Evolutionary conservation across 23 red algal genomes (phyloP).

Genomic region (Agarophyton chilense): DNA sequence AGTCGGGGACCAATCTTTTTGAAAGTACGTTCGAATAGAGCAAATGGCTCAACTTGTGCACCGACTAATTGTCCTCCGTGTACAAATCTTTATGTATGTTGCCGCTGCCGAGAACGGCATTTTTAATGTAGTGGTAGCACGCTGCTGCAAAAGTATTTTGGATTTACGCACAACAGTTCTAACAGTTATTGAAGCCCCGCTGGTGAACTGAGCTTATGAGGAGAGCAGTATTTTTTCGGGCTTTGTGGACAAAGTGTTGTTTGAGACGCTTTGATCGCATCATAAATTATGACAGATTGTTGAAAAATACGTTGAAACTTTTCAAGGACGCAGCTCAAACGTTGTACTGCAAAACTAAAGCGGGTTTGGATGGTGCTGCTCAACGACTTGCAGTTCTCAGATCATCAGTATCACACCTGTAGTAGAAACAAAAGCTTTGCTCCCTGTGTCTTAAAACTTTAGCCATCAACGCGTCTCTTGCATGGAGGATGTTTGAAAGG

Average conservation of each 20-base stretch:
- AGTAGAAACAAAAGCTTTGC: constrained; percentile 27
- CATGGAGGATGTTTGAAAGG: constrained; percentile 17
- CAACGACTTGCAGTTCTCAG: not conserved
- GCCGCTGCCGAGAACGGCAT: constrained; percentile 3
- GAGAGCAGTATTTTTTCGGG: not conserved
- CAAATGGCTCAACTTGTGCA: constrained; percentile 12
- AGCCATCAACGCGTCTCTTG: constrained; percentile 15
- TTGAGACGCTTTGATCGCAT: not conserved
- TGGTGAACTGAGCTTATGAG: constrained; percentile 28
- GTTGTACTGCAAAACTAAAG: constrained; percentile 45
- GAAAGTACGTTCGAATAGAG: not conserved
- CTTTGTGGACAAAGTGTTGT: not conserved
- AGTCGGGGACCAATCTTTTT: not conserved
- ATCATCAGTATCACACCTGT: not conserved
- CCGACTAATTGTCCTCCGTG: not conserved
- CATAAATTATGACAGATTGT: constrained; percentile 22
- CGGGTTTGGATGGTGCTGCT: constrained; percentile 19
- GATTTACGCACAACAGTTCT: not conserved
- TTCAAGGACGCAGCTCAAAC: constrained; percentile 34
- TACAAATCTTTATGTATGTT: not conserved
- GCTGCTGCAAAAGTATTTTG: not conserved
- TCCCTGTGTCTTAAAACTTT: not conserved
- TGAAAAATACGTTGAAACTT: constrained; percentile 40
- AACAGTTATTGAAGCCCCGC: not conserved
- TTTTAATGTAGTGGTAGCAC: not conserved